Evolutionary conservation across 129 eudicot species (phyloP), one percentile per base, ranked within the genome.

Genomic region (Kitagawia praeruptora): DNA sequence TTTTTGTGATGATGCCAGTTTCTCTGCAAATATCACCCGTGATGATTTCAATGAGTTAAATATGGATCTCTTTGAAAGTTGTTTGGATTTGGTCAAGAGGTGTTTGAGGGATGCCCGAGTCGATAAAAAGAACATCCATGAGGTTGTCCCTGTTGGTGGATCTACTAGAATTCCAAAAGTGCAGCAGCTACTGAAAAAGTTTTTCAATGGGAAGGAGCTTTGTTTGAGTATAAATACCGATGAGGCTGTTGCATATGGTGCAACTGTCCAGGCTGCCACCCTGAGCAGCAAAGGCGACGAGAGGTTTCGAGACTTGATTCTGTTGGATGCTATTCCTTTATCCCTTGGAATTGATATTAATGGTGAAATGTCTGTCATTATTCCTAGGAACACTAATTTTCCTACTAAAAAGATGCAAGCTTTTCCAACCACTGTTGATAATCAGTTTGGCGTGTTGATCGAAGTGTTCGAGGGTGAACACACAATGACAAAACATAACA

Each of bases 61-160:
- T 77, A 85, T 85, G 80, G 84, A 84, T 69, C 70, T 88, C 77
- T 88, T 88, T 34, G 82, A 87, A 47, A 86, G 86, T 75, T 86
- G 92, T 58, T 82, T 88, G 88, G 92, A 88, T 80, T 89, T 86
- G 0, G 92, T 88, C 0, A 87, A 86, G 81, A 86, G 80, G 79
- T 88, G 92, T 51, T 80, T 88, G 77, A 84, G 83, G 51, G 89
- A 86, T 77, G 92, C 89, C 0, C 70, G 79, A 37, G 76, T 85
- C 75, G 84, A 82, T 49, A 85, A 79, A 45, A 80, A 71, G 48
- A 70, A 42, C 31, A 86, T 89, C 18, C 87, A 84, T 64, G 89
- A 89, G 53, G 92, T 89, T 40, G 87, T 89, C 7, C 84, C 85
- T 6, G 87, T 88, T 5, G 91, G 89, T 38, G 91, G 91, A 9